A percentile compares a stretch with the other conserved stretches of the same genome.
phyloP scores from a whole-genome alignment of 345 rosid species.

The Rubroshorea leprosula region DNA sequence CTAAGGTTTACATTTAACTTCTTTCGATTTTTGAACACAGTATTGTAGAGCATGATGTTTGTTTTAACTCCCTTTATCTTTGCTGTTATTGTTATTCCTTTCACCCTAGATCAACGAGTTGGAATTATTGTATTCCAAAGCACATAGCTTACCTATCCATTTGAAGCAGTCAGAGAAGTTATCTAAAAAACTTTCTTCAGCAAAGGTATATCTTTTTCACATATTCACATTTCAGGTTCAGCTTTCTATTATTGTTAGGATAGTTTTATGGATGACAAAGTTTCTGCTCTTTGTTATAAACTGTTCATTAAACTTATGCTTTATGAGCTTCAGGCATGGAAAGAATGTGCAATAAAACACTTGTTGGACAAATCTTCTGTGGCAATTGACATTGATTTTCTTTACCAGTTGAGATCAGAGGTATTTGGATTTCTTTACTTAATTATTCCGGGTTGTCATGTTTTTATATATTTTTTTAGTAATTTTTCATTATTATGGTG shows the following conservation, averaged over 20 bases:
- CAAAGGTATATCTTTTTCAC: conserved; percentile 46
- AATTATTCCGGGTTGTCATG: not conserved
- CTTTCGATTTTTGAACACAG: conserved; percentile 1
- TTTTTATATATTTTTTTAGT: conserved; percentile 11
- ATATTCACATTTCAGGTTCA: too few relatives aligned
- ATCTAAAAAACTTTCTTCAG: conserved; percentile 45
- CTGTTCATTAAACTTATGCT: too few relatives aligned
- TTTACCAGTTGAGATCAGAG: conserved; percentile 73
- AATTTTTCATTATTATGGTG: conserved; percentile 16
- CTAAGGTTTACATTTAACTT: not conserved
- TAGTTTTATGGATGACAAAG: not conserved
- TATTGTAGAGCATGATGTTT: conserved; percentile 3
- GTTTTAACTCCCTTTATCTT: conserved; percentile 3
- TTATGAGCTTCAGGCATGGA: conserved; percentile 47
- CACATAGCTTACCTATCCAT: conserved; percentile 47
- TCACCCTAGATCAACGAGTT: conserved; percentile 52
- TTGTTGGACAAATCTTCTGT: conserved; percentile 31
- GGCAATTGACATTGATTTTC: conserved; percentile 47
- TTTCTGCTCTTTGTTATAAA: not conserved
- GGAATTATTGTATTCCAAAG: conserved; percentile 56
- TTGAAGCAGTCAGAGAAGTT: conserved; percentile 45
- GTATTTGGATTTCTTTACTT: conserved; percentile 27
- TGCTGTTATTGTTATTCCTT: conserved; percentile 11
- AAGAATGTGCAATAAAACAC: conserved; percentile 43
- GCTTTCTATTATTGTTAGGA: not conserved